Conservation (phyloP, 176 grass and related monocot species). For the Cenchrus purpureus region DNA sequence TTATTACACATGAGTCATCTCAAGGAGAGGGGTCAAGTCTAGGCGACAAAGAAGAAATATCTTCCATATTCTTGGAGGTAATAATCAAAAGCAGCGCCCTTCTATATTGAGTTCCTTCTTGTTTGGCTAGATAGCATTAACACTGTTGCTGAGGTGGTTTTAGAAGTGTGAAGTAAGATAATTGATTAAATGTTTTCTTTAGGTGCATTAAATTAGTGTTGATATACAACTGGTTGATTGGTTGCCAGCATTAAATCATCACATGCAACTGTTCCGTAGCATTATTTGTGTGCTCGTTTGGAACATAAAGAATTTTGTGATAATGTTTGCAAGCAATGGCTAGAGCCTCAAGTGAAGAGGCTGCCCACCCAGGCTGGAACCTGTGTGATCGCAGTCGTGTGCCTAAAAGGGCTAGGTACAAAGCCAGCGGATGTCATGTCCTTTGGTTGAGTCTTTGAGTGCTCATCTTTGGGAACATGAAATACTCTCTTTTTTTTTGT, state of each 20-base stretch:
- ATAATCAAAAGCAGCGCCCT: slow-evolving; percentile 3
- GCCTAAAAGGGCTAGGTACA: not conserved
- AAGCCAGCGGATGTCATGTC: not conserved
- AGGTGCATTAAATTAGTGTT: not conserved
- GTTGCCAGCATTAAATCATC: not conserved
- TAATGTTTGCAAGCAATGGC: not conserved
- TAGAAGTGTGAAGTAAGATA: not conserved
- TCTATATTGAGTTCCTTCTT: slow-evolving; percentile 2
- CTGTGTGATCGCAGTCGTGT: not conserved
- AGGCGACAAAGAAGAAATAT: slow-evolving; percentile 92
- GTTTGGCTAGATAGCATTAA: not conserved
- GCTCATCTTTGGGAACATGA: not conserved
- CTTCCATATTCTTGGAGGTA: slow-evolving; percentile 97
- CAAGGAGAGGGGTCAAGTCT: slow-evolving; percentile 53
- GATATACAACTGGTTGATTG: not conserved
- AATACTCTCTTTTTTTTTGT: not conserved
- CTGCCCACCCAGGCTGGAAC: not conserved
- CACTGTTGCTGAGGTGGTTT: not conserved
- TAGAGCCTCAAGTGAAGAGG: not conserved
- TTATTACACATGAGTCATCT: slow-evolving; percentile 62
- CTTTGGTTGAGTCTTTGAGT: not conserved
- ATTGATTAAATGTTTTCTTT: not conserved
- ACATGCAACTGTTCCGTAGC: not conserved
- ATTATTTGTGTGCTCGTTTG: not conserved
- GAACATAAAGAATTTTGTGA: not conserved